A percentile compares a stretch with the other conserved stretches of the same genome.
These are phyloP conservation scores for Dactylellina haptotyla DNA, from an alignment of 2,329 filamentous ascomycete species.

Conservation along the genomic window DNA sequence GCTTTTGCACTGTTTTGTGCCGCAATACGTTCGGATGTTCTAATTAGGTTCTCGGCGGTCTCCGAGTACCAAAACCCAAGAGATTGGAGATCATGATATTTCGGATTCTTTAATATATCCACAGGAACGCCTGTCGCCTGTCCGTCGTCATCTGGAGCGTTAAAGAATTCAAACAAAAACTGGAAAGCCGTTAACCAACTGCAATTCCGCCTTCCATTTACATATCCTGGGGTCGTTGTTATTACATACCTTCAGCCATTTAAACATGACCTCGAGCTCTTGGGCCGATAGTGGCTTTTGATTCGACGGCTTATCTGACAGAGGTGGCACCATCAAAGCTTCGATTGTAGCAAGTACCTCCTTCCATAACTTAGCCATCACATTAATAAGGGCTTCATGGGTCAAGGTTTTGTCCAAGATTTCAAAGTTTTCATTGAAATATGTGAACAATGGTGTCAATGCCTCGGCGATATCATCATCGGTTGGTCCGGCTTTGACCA, in stretches of 20 bases:
- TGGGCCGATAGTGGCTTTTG: slow-evolving; percentile 85
- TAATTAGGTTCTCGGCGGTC: slow-evolving; percentile 85
- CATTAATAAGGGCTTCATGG: slow-evolving; percentile 94
- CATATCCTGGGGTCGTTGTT: background rate
- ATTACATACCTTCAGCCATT: slow-evolving; percentile 75
- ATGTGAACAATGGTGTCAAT: slow-evolving; percentile 84
- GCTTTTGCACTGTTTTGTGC: slow-evolving; percentile 80
- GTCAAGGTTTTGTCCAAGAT: slow-evolving; percentile 98
- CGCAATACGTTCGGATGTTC: slow-evolving; percentile 96
- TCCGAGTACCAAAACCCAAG: slow-evolving; percentile 99
- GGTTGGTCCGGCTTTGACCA: slow-evolving; percentile 70
- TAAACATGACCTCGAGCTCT: slow-evolving; percentile 93
- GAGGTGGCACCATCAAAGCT: slow-evolving; percentile 84
- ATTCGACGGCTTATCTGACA: slow-evolving; percentile 91
- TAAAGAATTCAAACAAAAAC: slow-evolving; percentile 92
- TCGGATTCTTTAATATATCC: slow-evolving; percentile 92
- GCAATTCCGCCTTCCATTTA: background rate
- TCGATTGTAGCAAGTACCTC: slow-evolving; percentile 94
- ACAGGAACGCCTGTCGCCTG: slow-evolving; percentile 87
- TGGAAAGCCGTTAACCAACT: slow-evolving; percentile 35
- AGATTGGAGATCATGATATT: slow-evolving; percentile 96
- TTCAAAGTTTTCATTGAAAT: slow-evolving; percentile 98
- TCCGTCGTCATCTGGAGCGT: slow-evolving; percentile 85
- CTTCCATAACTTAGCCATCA: slow-evolving; percentile 98
- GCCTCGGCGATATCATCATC: slow-evolving; percentile 81